Percentiles rank a stretch among this genome's conserved stretches.
phyloP scores from a whole-genome alignment of 352 stramenopile species.

The Peronospora destructor region DNA sequence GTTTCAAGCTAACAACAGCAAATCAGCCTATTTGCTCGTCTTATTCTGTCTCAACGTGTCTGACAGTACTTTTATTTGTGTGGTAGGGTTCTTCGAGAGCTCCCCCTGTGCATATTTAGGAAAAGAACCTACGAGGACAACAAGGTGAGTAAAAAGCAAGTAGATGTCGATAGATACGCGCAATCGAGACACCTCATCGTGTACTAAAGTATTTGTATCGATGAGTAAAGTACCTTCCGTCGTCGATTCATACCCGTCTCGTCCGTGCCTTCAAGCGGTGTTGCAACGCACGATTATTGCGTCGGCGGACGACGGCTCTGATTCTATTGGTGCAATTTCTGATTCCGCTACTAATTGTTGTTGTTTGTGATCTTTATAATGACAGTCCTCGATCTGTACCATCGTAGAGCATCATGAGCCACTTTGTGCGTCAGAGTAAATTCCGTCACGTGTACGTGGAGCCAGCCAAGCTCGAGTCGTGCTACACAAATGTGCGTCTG shows the following conservation, averaged over 20 bases:
- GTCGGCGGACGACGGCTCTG: not conserved
- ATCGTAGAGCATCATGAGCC: slow-evolving; percentile 64
- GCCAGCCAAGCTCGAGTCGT: slow-evolving; percentile 90
- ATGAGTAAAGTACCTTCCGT: not conserved
- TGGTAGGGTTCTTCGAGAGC: slow-evolving; percentile 19
- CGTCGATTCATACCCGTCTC: not conserved
- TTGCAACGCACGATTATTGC: slow-evolving; percentile 1
- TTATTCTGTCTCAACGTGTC: slow-evolving; percentile 23
- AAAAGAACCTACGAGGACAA: slow-evolving; percentile 21
- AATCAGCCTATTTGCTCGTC: slow-evolving; percentile 5
- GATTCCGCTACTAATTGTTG: slow-evolving; percentile 1
- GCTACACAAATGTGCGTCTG: slow-evolving; percentile 89
- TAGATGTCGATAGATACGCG: not conserved
- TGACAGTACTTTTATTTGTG: slow-evolving; percentile 15
- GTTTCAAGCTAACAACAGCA: slow-evolving; percentile 14
- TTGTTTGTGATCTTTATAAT: not conserved
- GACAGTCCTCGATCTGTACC: slow-evolving; percentile 6
- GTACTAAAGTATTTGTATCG: not conserved
- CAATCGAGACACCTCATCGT: not conserved
- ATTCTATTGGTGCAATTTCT: slow-evolving; percentile 1
- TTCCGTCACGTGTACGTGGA: slow-evolving; percentile 98
- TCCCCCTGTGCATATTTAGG: slow-evolving; percentile 33
- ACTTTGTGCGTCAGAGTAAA: slow-evolving; percentile 95
- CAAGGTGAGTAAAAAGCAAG: slow-evolving; percentile 19
- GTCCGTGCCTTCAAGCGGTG: not conserved